These are phyloP conservation scores for Wickerhamiella sergipiensis DNA, from an alignment of 805 yeast genomes.

Conservation along the genomic window DNA sequence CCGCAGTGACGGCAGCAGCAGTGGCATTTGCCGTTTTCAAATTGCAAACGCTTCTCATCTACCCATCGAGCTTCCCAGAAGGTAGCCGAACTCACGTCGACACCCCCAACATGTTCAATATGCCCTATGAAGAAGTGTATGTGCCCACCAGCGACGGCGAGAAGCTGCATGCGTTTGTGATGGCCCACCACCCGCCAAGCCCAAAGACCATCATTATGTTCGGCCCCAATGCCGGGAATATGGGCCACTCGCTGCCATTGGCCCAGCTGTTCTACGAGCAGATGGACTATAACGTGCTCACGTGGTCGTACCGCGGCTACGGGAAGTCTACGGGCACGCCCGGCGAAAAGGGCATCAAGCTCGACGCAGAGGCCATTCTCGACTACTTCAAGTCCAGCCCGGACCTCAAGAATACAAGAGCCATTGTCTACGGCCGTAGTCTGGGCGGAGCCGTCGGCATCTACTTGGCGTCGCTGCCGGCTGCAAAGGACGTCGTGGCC, in stretches of 20 bases:
- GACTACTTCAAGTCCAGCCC: slow-evolving; percentile 40
- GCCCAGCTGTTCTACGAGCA: slow-evolving; percentile 51
- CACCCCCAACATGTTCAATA: slow-evolving; percentile 56
- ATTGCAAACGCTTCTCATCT: slow-evolving; percentile 53
- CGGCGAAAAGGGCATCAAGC: slow-evolving; percentile 62
- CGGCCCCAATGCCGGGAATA: slow-evolving; percentile 93
- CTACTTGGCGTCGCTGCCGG: slow-evolving; percentile 47
- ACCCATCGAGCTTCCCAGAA: slow-evolving; percentile 69
- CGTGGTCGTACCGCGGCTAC: slow-evolving; percentile 84
- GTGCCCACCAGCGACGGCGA: slow-evolving; percentile 61
- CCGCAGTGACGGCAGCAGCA: not conserved
- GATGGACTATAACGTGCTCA: slow-evolving; percentile 62
- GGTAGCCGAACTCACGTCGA: slow-evolving; percentile 55
- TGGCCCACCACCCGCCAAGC: slow-evolving; percentile 23
- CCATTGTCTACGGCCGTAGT: slow-evolving; percentile 75
- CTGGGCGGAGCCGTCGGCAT: slow-evolving; percentile 92
- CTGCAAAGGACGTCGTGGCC: slow-evolving; percentile 34
- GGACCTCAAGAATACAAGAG: slow-evolving; percentile 36
- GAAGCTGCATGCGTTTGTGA: slow-evolving; percentile 46
- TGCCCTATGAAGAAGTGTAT: slow-evolving; percentile 49
- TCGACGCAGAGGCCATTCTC: slow-evolving; percentile 66
- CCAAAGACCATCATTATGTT: slow-evolving; percentile 63
- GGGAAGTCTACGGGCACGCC: slow-evolving; percentile 71
- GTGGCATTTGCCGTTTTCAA: slow-evolving; percentile 15
- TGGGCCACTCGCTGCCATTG: slow-evolving; percentile 78